Conservation (phyloP, 1,284 basidiomycete species). For the Spongispora temasekensis region DNA sequence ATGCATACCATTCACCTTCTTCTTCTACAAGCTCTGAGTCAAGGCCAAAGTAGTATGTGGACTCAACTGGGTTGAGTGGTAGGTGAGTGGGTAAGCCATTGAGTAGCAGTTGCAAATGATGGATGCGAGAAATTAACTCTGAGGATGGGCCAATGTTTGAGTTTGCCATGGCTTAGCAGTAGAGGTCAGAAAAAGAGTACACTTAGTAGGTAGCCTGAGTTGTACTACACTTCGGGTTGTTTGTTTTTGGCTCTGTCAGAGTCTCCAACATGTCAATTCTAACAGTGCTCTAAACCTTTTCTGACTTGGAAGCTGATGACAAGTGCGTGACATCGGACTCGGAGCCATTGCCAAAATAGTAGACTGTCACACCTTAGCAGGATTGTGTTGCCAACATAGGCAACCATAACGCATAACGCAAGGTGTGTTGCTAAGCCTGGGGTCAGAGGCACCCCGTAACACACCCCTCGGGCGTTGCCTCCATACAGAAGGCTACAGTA, state of each 20-base stretch:
- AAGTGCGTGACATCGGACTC: background rate
- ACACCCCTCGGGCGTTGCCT: background rate
- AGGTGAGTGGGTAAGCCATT: background rate
- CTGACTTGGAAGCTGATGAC: background rate
- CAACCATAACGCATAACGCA: background rate
- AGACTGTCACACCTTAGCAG: background rate
- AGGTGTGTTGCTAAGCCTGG: background rate
- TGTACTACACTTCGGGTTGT: too few species aligned
- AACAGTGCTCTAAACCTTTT: background rate
- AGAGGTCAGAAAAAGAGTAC: too few species aligned
- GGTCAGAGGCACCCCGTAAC: background rate
- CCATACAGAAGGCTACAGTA: background rate
- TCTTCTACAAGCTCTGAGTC: background rate
- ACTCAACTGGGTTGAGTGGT: too few species aligned
- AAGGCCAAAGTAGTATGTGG: too few species aligned
- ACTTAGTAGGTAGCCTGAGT: background rate
- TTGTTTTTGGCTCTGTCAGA: too few species aligned
- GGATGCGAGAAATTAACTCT: constrained; percentile 1
- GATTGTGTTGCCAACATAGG: background rate
- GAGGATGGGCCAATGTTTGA: background rate
- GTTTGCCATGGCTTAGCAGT: background rate
- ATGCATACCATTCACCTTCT: background rate
- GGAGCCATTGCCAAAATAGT: background rate
- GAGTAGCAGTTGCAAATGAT: background rate
- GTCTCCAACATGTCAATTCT: background rate